Evolutionary conservation across 805 yeast genomes (phyloP), one percentile per base, ranked within the genome.

Genomic region (Maudiozyma barnettii): DNA sequence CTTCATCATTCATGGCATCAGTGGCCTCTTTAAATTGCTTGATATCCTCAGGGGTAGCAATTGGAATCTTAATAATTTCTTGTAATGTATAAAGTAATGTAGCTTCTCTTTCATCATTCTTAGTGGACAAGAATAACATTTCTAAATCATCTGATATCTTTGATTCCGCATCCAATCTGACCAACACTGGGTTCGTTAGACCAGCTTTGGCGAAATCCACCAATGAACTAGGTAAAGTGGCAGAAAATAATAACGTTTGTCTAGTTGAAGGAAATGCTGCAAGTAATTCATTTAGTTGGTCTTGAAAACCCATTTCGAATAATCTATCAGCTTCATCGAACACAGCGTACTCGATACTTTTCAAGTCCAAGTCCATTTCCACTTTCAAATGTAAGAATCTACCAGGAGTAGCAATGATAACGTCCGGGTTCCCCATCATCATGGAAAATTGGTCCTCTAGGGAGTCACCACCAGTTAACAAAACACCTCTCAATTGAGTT

Each of bases 161-260:
- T 10, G 89, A 72, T 58, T 93, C 99, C 3, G 96, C 82, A 70
- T 93, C 99, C 51, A 93, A 71, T 58, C 99, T 77, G 16, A 93
- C 95, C 49, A 93, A 76, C 16, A 87, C 89, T 0, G 99, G 99
- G 60, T 89, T 91, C 2, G 82, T 76, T 43, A 93, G 74, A 6
- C 99, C 99, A 4, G 98, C 98, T 62, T 90, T 89, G 45, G 99
- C 99, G 70, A 93, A 93, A 58, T 91, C 97, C 22, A 93, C 96
- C 56, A 93, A 75, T 0, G 91, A 79, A 50, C 82, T 79, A 9
- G 99, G 99, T 46, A 93, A 75, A 0, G 99, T 93, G 1, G 99
- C 99, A 37, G 96, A 86, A 56, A 93, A 93, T 55, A 93, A 72
- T 37, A 93, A 71, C 0, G 96, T 84, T 66, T 93, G 99, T 61